Base-by-base conservation (phyloP, 768 basidiomycete genomes). In the Gloeostereum incarnatum region DNA sequence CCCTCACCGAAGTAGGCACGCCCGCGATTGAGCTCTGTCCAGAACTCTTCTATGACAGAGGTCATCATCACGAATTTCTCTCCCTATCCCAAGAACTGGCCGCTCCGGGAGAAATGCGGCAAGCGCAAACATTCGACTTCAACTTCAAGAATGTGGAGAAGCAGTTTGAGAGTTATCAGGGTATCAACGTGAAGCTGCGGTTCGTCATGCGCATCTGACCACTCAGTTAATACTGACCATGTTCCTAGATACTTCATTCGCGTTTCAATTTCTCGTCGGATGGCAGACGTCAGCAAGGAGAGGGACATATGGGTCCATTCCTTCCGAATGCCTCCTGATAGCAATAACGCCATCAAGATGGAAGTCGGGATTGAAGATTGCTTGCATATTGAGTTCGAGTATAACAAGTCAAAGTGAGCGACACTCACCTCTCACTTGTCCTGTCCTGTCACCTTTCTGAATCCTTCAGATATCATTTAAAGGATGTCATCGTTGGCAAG, bases 281-380 rank as follows among this genome's bases (percentile, higher is more conserved):
- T 97, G 71, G 92, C 91, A 13, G 93, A 97, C 50, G 89, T 93
- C 4, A 65, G 74, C 33, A 94, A 94, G 59, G 96, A 98, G 61
- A 81, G 71, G 55, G 96, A 99, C 45, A 55, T 97, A 14, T 98
- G 94, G 94, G 94, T 98, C 3, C 94, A 99, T 58, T 94, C 88
- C 3, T 99, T 85, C 68, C 84, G 93, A 25, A 97, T 97, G 89
- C 96, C 94, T 7, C 92, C 94, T 40, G 96, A 98, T 59, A 87
- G 78, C 53, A 97, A 96, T 59, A 97, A 94, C 57, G 83, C 89
- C 29, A 98, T 98, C 65, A 97, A 94, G 71, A 98, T 99, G 96
- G 96, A 97, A 63, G 96, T 98, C 25, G 96, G 96, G 6, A 99
- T 99, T 43, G 96, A 98, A 57, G 96, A 98, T 54, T 98, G 96